These are phyloP conservation scores for Colletotrichum navitas DNA, from an alignment of 2,329 filamentous ascomycete species.

Conservation along the genomic window DNA sequence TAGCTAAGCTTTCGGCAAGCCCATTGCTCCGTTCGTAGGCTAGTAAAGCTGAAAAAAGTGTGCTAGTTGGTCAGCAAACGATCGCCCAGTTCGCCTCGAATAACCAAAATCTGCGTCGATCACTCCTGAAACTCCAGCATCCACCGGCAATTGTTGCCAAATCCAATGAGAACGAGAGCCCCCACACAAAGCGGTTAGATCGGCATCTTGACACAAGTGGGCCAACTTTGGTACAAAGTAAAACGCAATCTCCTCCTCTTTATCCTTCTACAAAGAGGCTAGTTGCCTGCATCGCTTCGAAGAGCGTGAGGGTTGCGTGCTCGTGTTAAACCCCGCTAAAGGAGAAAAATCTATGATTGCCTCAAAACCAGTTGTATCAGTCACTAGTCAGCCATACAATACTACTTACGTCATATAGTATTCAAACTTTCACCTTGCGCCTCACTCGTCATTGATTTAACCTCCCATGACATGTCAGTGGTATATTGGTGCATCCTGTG, in stretches of 20 bases:
- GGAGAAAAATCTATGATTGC: neutral
- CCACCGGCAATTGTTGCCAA: constrained; percentile 1
- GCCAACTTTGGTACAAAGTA: neutral
- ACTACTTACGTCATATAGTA: neutral
- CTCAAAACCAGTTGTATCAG: neutral
- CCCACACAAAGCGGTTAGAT: neutral
- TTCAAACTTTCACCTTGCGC: neutral
- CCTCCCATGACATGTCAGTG: neutral
- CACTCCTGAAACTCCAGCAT: neutral
- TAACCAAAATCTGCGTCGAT: constrained; percentile 9
- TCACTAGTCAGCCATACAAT: too few species aligned
- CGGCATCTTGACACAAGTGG: constrained; percentile 14
- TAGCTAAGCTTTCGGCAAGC: constrained; percentile 3
- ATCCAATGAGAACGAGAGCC: neutral
- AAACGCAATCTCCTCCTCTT: neutral
- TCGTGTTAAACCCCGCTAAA: neutral
- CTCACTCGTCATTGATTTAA: neutral
- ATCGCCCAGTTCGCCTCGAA: neutral
- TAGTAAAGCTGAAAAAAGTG: neutral
- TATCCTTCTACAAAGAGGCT: neutral
- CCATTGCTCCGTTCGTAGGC: neutral
- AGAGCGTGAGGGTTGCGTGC: neutral
- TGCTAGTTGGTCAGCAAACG: neutral
- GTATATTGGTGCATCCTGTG: neutral
- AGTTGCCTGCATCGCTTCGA: neutral